Percentiles rank a stretch among this genome's conserved stretches.
These are phyloP conservation scores for Gastrodia elata DNA, from an alignment of 106 monocot genomes.

Conservation along the genomic window DNA sequence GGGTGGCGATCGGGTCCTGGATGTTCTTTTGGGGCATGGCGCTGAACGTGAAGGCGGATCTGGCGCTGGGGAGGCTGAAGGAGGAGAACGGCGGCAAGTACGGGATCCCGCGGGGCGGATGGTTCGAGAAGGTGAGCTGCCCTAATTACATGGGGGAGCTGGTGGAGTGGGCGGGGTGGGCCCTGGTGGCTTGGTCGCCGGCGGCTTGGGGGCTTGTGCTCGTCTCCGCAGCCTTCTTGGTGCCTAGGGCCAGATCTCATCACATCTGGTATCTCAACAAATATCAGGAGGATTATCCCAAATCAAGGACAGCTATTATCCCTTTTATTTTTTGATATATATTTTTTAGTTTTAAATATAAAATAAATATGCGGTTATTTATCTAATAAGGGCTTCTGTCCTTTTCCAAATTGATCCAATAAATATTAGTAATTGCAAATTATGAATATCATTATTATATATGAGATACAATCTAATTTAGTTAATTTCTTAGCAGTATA, in stretches of 20 bases:
- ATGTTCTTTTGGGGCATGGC: slow-evolving; percentile 76
- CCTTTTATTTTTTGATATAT: slow-evolving; percentile 38
- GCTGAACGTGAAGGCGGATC: slow-evolving; percentile 60
- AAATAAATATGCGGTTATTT: no score
- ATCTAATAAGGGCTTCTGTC: no score
- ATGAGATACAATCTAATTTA: no score
- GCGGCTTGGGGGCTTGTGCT: slow-evolving; percentile 65
- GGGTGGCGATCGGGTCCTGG: slow-evolving; percentile 31
- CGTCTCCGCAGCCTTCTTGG: slow-evolving; percentile 64
- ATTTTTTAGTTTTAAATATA: no score
- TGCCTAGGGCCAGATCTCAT: slow-evolving; percentile 56
- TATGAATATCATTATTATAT: no score
- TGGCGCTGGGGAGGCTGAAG: slow-evolving; percentile 52
- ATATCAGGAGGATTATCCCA: slow-evolving; percentile 56
- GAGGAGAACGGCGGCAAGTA: slow-evolving; percentile 50
- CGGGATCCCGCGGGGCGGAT: slow-evolving; percentile 61
- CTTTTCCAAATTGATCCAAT: no score
- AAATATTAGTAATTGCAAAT: no score
- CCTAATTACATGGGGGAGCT: slow-evolving; percentile 90
- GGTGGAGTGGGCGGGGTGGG: slow-evolving; percentile 87
- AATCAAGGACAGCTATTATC: slow-evolving; percentile 44
- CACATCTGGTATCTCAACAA: slow-evolving; percentile 60
- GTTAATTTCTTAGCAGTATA: no score
- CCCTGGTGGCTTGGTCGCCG: slow-evolving; percentile 54
- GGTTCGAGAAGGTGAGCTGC: slow-evolving; percentile 74